Conservation (phyloP, 2,329 filamentous ascomycete genomes). For the Ilyonectria robusta region DNA sequence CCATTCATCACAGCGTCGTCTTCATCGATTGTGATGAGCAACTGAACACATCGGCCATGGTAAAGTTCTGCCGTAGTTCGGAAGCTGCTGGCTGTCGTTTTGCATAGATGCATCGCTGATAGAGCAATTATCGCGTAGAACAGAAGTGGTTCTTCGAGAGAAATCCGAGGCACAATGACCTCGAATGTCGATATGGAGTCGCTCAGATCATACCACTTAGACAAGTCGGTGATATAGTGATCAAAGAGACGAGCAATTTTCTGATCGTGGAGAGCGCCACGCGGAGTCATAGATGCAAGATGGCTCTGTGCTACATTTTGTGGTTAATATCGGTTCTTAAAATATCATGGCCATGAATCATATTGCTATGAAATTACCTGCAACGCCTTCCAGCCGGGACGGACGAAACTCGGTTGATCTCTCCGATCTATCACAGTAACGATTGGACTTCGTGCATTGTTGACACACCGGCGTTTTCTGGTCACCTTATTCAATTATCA, state of each 20-base stretch:
- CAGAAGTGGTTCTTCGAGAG: slow-evolving; percentile 57
- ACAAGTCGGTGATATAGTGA: slow-evolving; percentile 56
- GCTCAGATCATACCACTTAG: slow-evolving; percentile 64
- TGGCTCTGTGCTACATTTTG: slow-evolving; percentile 25
- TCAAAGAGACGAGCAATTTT: slow-evolving; percentile 55
- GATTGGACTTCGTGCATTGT: slow-evolving; percentile 49
- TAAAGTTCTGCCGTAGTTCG: slow-evolving; percentile 55
- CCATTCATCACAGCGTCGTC: slow-evolving; percentile 49
- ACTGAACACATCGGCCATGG: slow-evolving; percentile 57
- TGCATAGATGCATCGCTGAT: slow-evolving; percentile 58
- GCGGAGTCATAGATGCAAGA: slow-evolving; percentile 40
- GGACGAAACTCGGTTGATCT: slow-evolving; percentile 31
- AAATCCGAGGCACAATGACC: slow-evolving; percentile 52
- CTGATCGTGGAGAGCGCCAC: slow-evolving; percentile 48
- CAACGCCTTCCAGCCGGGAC: slow-evolving; percentile 1
- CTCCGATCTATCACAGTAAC: slow-evolving; percentile 54
- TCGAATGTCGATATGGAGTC: slow-evolving; percentile 55
- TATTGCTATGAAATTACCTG: not conserved
- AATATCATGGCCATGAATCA: not conserved
- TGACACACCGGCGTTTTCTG: slow-evolving; percentile 51
- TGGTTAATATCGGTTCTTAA: not conserved
- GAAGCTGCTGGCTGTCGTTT: slow-evolving; percentile 48
- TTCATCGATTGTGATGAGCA: slow-evolving; percentile 55
- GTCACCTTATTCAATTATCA: slow-evolving; percentile 48
- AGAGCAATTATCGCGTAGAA: slow-evolving; percentile 62